Base-by-base conservation (phyloP, 148 eudicot species). In the Rhododendron williamsianum region DNA sequence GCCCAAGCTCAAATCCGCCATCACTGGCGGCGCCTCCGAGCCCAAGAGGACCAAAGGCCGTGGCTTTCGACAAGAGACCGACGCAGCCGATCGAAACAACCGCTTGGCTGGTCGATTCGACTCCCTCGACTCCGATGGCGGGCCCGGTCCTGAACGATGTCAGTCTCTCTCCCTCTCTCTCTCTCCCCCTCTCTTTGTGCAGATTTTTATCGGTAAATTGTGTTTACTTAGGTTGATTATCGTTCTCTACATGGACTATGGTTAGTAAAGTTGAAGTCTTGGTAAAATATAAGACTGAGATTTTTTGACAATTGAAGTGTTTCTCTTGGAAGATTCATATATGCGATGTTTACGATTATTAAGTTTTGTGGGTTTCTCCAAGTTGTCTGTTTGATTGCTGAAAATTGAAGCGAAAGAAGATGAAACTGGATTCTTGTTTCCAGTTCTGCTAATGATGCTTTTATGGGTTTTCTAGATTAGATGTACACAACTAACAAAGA, bases 121-220 rank as follows among this genome's bases (percentile, higher is more conserved):
- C 18, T 93, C 98, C 15, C 91, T 95, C 48, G 91, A 89, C 81
- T 90, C 94, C 33, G 94, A 93, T 21, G 94, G 92, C 54, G 97
- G 98, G 25, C 95, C 97, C 36, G 97, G 96, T 33, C 93, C 98
- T 4, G 96, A 92, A 87, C 91, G 97, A 87, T 95, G 98, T 95
- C 1, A 87, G 92, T n/a, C 56, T 48, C 51, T 33, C 67, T 83
- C 76, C 63, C 85, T 83, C 60, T 52, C 33, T 81, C 9, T 46
- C 9, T 81, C 51, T n/a, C 3, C 4, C 8, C 6, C 1, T 45
- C 12, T 67, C 9, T 65, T 1, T n/a, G 60, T 43, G n/a, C 16
- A 52, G 60, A 11, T 52, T 18, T 80, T 25, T 30, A 27, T 4
- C 41, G 1, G 52, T 35, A 9, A 30, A 30, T 30, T 80, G 25